Percentiles rank a stretch among this genome's conserved stretches.
These are phyloP conservation scores for Alternaria rosae DNA, from an alignment of 2,329 filamentous ascomycete species.

Conservation along the genomic window DNA sequence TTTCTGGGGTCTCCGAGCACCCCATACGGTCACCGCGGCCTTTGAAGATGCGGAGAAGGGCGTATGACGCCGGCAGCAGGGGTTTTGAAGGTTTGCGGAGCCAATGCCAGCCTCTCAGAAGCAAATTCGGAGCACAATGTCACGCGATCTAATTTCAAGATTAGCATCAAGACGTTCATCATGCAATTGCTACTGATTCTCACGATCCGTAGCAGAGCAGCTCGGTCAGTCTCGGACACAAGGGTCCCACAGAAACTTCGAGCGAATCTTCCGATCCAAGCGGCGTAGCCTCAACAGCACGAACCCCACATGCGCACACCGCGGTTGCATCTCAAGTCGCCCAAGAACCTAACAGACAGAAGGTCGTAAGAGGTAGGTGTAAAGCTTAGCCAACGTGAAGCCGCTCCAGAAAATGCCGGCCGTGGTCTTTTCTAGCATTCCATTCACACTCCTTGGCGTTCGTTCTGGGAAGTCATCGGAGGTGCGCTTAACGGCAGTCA, in stretches of 20 bases:
- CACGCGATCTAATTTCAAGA: neutral
- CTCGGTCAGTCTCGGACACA: conserved; percentile 21
- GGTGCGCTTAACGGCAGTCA: conserved; percentile 5
- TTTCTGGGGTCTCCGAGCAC: conserved; percentile 20
- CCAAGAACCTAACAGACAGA: neutral
- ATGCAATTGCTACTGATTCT: conserved; percentile 1
- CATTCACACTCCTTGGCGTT: neutral
- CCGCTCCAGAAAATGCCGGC: neutral
- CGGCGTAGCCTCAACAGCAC: conserved; percentile 9
- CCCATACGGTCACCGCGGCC: conserved; percentile 15
- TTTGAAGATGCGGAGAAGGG: conserved; percentile 5
- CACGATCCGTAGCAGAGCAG: conserved; percentile 10
- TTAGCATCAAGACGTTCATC: conserved; percentile 1
- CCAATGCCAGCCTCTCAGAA: neutral
- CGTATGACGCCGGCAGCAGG: neutral
- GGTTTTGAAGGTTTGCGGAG: neutral
- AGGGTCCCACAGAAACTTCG: conserved; percentile 25
- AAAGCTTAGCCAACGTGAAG: neutral
- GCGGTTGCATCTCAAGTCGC: neutral
- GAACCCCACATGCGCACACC: conserved; percentile 6
- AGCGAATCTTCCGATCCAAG: conserved; percentile 17
- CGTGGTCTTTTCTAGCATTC: neutral
- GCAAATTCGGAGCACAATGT: conserved; percentile 4
- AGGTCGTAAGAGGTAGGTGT: neutral
- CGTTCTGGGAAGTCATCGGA: conserved; percentile 1